Conservation (phyloP, 2,329 filamentous ascomycete species). For the Aureobasidium sp. region DNA sequence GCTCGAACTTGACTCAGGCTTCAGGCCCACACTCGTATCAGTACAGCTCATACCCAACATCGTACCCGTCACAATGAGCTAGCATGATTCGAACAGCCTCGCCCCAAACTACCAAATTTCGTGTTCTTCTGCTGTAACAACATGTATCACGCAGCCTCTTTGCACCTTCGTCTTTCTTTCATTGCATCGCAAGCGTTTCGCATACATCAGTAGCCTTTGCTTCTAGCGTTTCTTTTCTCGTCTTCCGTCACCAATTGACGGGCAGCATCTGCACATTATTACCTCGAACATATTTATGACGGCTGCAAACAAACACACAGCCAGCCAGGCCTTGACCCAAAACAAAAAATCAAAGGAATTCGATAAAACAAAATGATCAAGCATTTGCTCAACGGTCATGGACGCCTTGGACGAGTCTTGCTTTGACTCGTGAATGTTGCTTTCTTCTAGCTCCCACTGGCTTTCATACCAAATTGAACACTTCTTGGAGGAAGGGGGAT, state of each 20-base stretch:
- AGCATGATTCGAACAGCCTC: neutral
- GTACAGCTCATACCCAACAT: conserved; percentile 17
- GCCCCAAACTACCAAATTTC: neutral
- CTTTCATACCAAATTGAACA: conserved; percentile 9
- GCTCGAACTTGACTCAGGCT: conserved; percentile 29
- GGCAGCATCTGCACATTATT: conserved; percentile 15
- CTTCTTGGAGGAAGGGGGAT: neutral
- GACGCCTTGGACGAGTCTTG: neutral
- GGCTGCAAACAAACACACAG: neutral
- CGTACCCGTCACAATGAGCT: conserved; percentile 14
- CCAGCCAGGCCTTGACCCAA: neutral
- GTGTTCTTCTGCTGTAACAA: conserved; percentile 21
- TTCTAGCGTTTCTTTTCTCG: conserved; percentile 14
- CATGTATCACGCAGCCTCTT: conserved; percentile 25
- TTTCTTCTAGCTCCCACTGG: neutral
- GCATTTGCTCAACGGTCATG: neutral
- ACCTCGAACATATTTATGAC: conserved; percentile 16
- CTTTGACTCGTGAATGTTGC: neutral
- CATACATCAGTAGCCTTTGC: conserved; percentile 14
- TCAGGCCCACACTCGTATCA: conserved; percentile 23
- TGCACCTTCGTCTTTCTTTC: conserved; percentile 19
- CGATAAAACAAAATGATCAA: neutral
- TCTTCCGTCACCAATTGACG: neutral
- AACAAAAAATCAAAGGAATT: neutral
- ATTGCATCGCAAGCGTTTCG: conserved; percentile 24